A percentile compares a stretch with the other conserved stretches of the same genome.
Conservation (phyloP, 2,329 filamentous ascomycete species). For the Neurospora crassa region DNA sequence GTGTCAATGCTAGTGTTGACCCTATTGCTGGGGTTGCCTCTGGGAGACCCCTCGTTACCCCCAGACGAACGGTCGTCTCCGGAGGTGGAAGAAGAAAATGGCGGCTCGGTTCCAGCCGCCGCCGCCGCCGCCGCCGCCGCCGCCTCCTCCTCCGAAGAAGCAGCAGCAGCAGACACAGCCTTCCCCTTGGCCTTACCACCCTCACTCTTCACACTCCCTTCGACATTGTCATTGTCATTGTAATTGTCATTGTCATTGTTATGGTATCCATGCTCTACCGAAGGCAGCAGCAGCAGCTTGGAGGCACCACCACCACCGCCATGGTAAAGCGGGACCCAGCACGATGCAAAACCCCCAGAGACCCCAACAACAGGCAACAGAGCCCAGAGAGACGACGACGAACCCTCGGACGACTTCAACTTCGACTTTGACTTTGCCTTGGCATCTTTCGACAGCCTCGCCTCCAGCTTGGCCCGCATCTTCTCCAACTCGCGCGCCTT, state of each 20-base stretch:
- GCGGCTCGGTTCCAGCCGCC: background rate
- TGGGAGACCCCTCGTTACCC: background rate
- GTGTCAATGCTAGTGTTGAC: background rate
- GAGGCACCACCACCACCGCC: background rate
- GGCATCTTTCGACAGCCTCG: background rate
- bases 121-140: background rate
- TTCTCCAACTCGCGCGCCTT: background rate
- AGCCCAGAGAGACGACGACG: background rate
- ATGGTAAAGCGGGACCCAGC: background rate
- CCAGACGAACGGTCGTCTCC: background rate
- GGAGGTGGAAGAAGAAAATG: background rate
- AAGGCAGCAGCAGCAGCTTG: background rate
- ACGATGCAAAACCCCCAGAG: background rate
- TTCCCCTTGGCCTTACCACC: background rate
- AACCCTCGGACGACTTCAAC: background rate
- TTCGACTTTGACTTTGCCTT: background rate
- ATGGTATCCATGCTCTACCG: background rate
- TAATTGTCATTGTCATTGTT: background rate
- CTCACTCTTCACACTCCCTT: background rate
- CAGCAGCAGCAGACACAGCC: background rate
- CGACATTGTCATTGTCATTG: background rate
- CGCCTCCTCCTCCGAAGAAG: background rate
- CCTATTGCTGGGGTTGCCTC: background rate
- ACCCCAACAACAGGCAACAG: background rate
- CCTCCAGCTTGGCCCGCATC: background rate